Evolutionary conservation across 345 rosid genomes (phyloP).

Genomic region (Geranium brycei): DNA sequence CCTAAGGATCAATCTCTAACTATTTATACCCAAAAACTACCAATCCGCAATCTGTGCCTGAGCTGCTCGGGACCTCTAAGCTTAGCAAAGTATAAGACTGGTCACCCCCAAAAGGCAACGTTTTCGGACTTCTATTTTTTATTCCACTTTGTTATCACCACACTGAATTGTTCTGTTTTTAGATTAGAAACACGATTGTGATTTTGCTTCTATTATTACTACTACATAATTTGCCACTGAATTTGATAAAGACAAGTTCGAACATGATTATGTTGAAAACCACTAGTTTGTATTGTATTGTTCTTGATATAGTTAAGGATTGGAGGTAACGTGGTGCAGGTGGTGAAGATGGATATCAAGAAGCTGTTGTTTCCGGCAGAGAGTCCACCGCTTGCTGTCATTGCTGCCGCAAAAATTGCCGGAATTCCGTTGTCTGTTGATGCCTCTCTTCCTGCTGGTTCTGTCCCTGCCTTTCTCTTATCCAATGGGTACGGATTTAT

Average conservation of each 20-base stretch:
- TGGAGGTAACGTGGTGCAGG: neutral
- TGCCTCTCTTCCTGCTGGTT: constrained; percentile 14
- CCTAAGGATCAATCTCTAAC: no score
- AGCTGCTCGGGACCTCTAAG: no score
- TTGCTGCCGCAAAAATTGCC: constrained; percentile 45
- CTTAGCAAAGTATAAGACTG: no score
- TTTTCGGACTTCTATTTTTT: no score
- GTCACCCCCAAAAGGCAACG: no score
- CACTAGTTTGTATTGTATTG: no score
- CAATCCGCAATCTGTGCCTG: no score
- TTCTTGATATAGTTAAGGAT: neutral
- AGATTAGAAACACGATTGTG: neutral
- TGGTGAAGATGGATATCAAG: constrained; percentile 27
- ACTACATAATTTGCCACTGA: neutral
- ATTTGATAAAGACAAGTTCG: neutral
- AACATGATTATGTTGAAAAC: no score
- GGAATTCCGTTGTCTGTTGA: constrained; percentile 20
- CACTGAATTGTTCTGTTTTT: no score
- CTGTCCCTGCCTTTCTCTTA: constrained; percentile 34
- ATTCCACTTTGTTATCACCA: no score
- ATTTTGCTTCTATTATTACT: neutral
- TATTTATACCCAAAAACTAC: no score
- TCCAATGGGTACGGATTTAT: constrained; percentile 45
- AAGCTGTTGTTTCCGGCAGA: constrained; percentile 39
- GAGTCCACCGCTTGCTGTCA: constrained; percentile 48